Conservation (phyloP, 2,329 filamentous ascomycete genomes). For the Huntiella decipiens region DNA sequence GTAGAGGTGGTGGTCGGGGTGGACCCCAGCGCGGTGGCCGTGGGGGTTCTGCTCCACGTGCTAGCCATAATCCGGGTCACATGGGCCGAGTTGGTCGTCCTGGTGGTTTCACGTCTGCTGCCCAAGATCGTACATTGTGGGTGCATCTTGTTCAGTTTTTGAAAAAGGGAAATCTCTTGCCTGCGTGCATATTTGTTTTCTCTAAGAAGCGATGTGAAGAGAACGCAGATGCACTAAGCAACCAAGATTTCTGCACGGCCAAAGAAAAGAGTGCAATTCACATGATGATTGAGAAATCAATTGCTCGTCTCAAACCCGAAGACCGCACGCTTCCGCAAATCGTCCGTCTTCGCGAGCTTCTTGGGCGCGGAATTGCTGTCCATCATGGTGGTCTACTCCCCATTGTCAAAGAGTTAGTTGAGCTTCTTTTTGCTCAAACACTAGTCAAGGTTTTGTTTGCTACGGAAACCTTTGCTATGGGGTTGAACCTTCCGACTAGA, state of each 20-base stretch:
- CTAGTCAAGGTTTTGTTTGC: slow-evolving; percentile 94
- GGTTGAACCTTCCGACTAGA: slow-evolving; percentile 80
- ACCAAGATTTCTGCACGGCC: slow-evolving; percentile 86
- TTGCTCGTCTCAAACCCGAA: slow-evolving; percentile 77
- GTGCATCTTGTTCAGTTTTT: slow-evolving; percentile 86
- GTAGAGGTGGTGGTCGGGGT: slow-evolving; percentile 17
- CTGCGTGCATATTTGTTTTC: slow-evolving; percentile 94
- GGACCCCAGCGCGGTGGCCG: slow-evolving; percentile 35
- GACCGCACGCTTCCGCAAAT: slow-evolving; percentile 87
- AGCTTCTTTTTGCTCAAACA: slow-evolving; percentile 87
- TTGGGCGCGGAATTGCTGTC: slow-evolving; percentile 79
- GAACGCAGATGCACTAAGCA: slow-evolving; percentile 85
- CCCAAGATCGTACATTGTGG: slow-evolving; percentile 93
- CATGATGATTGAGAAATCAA: slow-evolving; percentile 91
- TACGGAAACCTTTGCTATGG: slow-evolving; percentile 98
- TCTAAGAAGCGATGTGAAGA: slow-evolving; percentile 96
- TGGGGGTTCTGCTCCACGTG: slow-evolving; percentile 32
- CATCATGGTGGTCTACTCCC: slow-evolving; percentile 88
- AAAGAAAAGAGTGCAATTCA: slow-evolving; percentile 92
- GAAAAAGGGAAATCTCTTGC: slow-evolving; percentile 68
- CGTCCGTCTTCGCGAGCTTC: slow-evolving; percentile 62
- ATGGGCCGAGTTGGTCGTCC: slow-evolving; percentile 77
- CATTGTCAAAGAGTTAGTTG: slow-evolving; percentile 94
- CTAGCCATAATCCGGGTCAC: slow-evolving; percentile 52
- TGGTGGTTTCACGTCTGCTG: slow-evolving; percentile 70